Conservation (phyloP, 2,329 filamentous ascomycete species). For the Cercospora citrullina region DNA sequence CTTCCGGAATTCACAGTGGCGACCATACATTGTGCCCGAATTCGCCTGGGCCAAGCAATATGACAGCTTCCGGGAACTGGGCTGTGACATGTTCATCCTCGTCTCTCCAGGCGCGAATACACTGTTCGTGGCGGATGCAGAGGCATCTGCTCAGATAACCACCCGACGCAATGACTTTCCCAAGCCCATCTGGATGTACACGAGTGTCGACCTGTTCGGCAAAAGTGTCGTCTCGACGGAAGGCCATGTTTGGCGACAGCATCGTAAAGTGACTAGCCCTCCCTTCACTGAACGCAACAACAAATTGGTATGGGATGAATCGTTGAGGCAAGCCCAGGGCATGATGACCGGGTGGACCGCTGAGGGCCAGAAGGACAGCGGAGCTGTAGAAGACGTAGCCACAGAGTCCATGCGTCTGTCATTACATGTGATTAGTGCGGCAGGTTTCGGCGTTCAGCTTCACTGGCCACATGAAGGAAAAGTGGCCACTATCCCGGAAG, state of each 20-base stretch:
- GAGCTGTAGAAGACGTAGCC: conserved; percentile 58
- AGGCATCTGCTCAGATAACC: conserved; percentile 66
- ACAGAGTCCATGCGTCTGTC: conserved; percentile 66
- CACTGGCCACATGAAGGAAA: conserved; percentile 59
- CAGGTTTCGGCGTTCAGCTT: conserved; percentile 67
- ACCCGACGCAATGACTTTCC: conserved; percentile 69
- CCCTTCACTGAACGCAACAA: conserved; percentile 78
- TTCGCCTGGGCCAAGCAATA: conserved; percentile 61
- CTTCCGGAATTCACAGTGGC: conserved; percentile 59
- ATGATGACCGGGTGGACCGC: conserved; percentile 62
- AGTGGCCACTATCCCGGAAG: conserved; percentile 42
- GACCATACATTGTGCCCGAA: conserved; percentile 60
- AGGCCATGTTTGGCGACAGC: conserved; percentile 67
- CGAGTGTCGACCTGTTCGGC: conserved; percentile 64
- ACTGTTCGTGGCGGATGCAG: conserved; percentile 62
- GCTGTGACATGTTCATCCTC: conserved; percentile 63
- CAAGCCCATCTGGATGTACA: conserved; percentile 63
- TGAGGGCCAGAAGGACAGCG: conserved; percentile 42
- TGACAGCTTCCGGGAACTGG: conserved; percentile 58
- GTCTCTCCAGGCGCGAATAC: conserved; percentile 58
- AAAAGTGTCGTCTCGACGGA: conserved; percentile 71
- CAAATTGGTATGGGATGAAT: conserved; percentile 63
- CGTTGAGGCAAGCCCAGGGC: conserved; percentile 62
- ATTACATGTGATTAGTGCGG: conserved; percentile 63
- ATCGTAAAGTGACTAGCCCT: conserved; percentile 70